Evolutionary conservation across 345 rosid species (phyloP), one percentile per base, ranked within the genome.

Genomic region (Gossypium arboreum): DNA sequence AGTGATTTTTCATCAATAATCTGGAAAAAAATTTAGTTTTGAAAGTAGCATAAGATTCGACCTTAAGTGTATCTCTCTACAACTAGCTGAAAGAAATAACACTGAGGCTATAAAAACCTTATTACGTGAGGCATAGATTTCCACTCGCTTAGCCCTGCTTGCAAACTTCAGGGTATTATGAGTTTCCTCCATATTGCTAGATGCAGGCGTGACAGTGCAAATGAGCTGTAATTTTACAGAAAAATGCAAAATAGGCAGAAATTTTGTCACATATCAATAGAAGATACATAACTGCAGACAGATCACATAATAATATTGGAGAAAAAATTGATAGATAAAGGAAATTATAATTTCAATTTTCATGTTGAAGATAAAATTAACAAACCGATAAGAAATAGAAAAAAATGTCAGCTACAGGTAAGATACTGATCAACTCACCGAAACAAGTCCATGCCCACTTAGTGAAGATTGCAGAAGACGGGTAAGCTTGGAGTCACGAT

Each of bases 131-230:
- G 98, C 99, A 85, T 85, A 88, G 52, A 96, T 96, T 79, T 96
- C 99, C 72, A 96, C 95, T 72, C 92, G 86, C 84, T 96, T 96
- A 65, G 99, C 99, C 84, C 99, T 85, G 84, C 91, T 93, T 73
- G 99, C 99, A 75, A 96, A 96, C 85, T 96, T 96, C 81, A 93
- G 76, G n/a, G 99, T 96, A 77, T 96, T 96, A 76, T 96, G 99
- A 59, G 99, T 96, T 87, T 96, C 99, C 83, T 96, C 99, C 90
- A 85, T 79, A 81, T 84, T 96, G 80, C 99, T 93, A 12, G 99
- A 96, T 41, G 99, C 97, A 71, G 99, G 99, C 76, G 99, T 96
- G 52, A 96, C 90, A 12, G 98, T 96, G 79, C 99, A 96, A 75
- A 96, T 96, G 79, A 96, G 98, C 99, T 96, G 89, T 48, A 76